A percentile compares a stretch with the other conserved stretches of the same genome.
Conservation (phyloP, 495 filamentous ascomycete species). For the Aspergillus indologenus region DNA sequence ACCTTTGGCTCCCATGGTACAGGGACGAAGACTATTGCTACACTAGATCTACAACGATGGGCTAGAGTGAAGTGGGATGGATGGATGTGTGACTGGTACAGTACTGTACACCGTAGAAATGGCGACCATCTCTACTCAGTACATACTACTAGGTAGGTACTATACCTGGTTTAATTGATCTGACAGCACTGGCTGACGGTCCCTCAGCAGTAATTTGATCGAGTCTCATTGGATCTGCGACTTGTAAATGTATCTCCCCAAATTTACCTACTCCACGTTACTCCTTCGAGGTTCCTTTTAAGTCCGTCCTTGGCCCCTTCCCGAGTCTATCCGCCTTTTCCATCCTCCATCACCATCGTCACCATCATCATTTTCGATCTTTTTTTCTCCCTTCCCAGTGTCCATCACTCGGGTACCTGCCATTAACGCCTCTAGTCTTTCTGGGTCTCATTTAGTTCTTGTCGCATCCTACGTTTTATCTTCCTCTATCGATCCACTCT, state of each 20-base stretch:
- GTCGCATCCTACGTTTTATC: neutral
- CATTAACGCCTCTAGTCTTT: neutral
- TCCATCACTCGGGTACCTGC: slow-evolving; percentile 9
- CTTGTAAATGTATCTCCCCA: neutral
- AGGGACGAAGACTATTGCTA: slow-evolving; percentile 16
- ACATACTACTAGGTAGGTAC: too few relatives aligned
- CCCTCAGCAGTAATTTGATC: neutral
- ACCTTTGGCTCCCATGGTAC: slow-evolving; percentile 20
- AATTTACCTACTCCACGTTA: neutral
- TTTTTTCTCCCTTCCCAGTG: slow-evolving; percentile 1
- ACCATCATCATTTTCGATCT: neutral
- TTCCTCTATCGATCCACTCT: slow-evolving; percentile 1
- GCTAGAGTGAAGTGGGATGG: neutral
- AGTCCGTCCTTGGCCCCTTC: neutral
- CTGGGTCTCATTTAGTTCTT: neutral
- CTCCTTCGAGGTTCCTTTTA: too few relatives aligned
- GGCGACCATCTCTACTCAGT: neutral
- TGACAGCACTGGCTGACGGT: neutral
- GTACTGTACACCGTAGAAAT: too few relatives aligned
- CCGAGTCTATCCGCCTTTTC: slow-evolving; percentile 4
- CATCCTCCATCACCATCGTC: neutral
- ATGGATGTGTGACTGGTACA: neutral
- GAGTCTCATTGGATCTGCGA: neutral
- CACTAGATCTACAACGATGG: slow-evolving; percentile 13
- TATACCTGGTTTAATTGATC: neutral